phyloP scores from a whole-genome alignment of 2,329 filamentous ascomycete genomes.

The Talaromyces sp. region DNA sequence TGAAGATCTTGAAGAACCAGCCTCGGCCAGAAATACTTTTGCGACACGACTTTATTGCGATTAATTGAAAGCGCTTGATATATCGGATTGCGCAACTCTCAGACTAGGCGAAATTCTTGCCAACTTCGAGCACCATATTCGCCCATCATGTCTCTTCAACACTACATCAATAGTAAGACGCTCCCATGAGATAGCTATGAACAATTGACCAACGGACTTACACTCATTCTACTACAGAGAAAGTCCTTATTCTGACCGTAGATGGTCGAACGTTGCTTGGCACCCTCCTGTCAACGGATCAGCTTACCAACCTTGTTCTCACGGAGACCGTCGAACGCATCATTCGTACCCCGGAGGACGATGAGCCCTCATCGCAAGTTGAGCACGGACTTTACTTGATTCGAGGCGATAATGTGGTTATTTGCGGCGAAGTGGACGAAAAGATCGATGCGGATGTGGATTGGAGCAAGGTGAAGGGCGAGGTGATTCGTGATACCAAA shows the following conservation, averaged over 20 bases:
- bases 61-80: background rate
- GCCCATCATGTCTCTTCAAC: conserved; percentile 54
- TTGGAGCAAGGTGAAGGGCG: conserved; percentile 87
- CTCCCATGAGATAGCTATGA: background rate
- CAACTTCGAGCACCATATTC: background rate
- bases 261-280: conserved; percentile 88
- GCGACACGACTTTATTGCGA: no score
- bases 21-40: no score
- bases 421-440: conserved; percentile 88
- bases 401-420: conserved; percentile 89
- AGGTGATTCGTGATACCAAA: conserved; percentile 81
- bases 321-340: conserved; percentile 83
- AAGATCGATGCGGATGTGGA: conserved; percentile 86
- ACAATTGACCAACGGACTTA: conserved; percentile 4
- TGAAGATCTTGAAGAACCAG: no score
- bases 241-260: conserved; percentile 86
- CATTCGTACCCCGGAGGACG: conserved; percentile 82
- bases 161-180: conserved; percentile 57
- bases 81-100: background rate
- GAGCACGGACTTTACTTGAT: conserved; percentile 89
- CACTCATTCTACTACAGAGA: conserved; percentile 63
- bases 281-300: conserved; percentile 81
- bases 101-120: background rate
- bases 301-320: conserved; percentile 90
- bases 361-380: conserved; percentile 77